phyloP scores from a whole-genome alignment of 805 yeast genomes.

The Ogataea dorogensis region DNA sequence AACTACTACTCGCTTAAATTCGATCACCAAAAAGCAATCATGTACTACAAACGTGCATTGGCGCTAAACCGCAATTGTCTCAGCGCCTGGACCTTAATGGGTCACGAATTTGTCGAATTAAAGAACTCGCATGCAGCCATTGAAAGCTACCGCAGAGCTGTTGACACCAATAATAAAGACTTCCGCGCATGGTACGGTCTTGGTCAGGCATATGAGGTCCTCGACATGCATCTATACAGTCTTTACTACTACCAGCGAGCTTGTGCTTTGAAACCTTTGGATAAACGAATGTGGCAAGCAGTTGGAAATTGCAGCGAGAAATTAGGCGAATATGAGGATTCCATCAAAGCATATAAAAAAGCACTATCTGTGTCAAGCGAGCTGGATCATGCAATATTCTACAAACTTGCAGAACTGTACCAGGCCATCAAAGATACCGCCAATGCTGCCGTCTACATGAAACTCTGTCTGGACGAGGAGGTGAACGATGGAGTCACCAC shows the following conservation, averaged over 20 bases:
- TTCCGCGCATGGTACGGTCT: slow-evolving; percentile 98
- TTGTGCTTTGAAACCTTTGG: slow-evolving; percentile 81
- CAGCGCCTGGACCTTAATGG: slow-evolving; percentile 97
- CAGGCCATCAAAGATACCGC: slow-evolving; percentile 52
- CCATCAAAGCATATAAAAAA: slow-evolving; percentile 77
- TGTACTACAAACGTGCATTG: slow-evolving; percentile 88
- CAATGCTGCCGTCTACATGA: slow-evolving; percentile 64
- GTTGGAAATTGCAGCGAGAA: slow-evolving; percentile 86
- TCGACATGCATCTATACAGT: slow-evolving; percentile 92
- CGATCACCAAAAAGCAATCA: slow-evolving; percentile 92
- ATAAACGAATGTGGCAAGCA: slow-evolving; percentile 95
- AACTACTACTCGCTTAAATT: slow-evolving; percentile 89
- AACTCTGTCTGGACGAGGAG: slow-evolving; percentile 64
- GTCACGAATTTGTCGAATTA: slow-evolving; percentile 95
- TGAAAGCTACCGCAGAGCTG: slow-evolving; percentile 90
- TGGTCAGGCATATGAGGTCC: slow-evolving; percentile 96
- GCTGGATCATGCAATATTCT: slow-evolving; percentile 54
- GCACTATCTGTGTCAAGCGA: slow-evolving; percentile 58
- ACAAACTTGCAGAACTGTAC: slow-evolving; percentile 65
- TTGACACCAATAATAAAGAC: slow-evolving; percentile 83
- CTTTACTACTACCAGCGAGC: slow-evolving; percentile 91
- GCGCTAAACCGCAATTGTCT: slow-evolving; percentile 75
- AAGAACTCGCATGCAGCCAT: slow-evolving; percentile 97
- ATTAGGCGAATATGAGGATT: slow-evolving; percentile 64
- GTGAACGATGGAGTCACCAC: slow-evolving; percentile 63